phyloP scores from a whole-genome alignment of 345 rosid genomes.

The Sonneratia caseolaris region DNA sequence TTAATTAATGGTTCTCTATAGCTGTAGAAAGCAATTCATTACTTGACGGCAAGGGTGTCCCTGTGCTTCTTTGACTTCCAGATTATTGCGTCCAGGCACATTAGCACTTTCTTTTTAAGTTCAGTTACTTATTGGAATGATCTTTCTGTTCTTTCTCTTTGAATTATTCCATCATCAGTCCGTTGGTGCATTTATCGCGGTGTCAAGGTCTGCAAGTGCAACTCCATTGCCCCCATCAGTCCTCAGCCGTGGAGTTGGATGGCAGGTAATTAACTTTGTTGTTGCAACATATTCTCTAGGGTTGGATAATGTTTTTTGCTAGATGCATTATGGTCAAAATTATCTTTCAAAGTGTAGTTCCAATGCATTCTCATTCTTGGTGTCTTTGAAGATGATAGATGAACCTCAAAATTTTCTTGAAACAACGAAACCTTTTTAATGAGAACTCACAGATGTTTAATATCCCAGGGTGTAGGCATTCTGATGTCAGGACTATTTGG shows the following conservation, averaged over 20 bases:
- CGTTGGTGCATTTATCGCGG: slow-evolving; percentile 68
- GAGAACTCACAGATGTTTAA: slow-evolving; percentile 1
- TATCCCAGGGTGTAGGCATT: slow-evolving; percentile 77
- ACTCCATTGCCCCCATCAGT: slow-evolving; percentile 87
- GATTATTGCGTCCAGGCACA: not conserved
- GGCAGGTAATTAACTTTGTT: slow-evolving; percentile 64
- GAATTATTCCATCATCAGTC: slow-evolving; percentile 41
- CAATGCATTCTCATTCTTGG: not conserved
- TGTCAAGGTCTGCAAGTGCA: slow-evolving; percentile 91
- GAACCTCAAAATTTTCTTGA: not conserved
- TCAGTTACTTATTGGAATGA: not conserved
- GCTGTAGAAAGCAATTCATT: not conserved
- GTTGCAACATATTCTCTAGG: not conserved
- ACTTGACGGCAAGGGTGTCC: not conserved
- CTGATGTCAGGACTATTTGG: slow-evolving; percentile 93
- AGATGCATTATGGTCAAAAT: not conserved
- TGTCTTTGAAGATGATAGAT: not conserved
- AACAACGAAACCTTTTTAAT: not conserved
- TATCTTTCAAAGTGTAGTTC: not conserved
- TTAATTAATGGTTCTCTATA: not conserved
- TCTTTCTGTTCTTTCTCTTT: slow-evolving; percentile 6
- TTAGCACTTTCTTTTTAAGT: not conserved
- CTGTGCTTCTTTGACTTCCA: not conserved
- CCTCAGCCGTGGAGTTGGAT: slow-evolving; percentile 94
- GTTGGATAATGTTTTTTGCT: not conserved